Percentiles rank a stretch among this genome's conserved stretches.
These are phyloP conservation scores for Angophora floribunda DNA, from an alignment of 345 rosid genomes.

Conservation along the genomic window DNA sequence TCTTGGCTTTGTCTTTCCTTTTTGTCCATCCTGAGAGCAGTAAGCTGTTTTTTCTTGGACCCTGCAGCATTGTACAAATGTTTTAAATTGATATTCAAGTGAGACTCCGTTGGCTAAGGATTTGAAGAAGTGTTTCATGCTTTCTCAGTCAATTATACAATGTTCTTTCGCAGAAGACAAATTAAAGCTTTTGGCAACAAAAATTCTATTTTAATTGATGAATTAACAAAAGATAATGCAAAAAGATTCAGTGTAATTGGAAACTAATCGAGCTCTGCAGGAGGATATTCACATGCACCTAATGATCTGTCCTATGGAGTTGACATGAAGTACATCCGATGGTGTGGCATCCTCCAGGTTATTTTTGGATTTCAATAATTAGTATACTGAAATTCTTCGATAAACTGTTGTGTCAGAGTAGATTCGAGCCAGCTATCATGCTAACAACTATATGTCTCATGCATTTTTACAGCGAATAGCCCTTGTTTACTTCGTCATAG, in stretches of 20 bases:
- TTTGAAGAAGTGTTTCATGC: background rate
- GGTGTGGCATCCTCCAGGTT: constrained; percentile 74
- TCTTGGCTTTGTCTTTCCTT: background rate
- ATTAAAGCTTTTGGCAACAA: background rate
- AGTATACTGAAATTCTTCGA: background rate
- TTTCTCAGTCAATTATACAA: background rate
- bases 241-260: background rate
- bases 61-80: background rate
- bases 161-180: background rate
- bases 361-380: background rate
- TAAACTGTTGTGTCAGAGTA: background rate
- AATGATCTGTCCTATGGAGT: constrained; percentile 45
- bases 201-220: background rate
- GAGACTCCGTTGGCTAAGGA: background rate
- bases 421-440: background rate
- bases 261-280: constrained; percentile 6
- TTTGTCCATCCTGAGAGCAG: background rate
- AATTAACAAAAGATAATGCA: background rate
- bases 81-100: background rate
- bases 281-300: constrained; percentile 72
- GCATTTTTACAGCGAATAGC: constrained; percentile 46
- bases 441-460: background rate
- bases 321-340: constrained; percentile 52
- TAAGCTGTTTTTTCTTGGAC: background rate
- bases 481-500: constrained; percentile 45